These are phyloP conservation scores for Dryas drummondii DNA, from an alignment of 306 rosid genomes.

Conservation along the genomic window DNA sequence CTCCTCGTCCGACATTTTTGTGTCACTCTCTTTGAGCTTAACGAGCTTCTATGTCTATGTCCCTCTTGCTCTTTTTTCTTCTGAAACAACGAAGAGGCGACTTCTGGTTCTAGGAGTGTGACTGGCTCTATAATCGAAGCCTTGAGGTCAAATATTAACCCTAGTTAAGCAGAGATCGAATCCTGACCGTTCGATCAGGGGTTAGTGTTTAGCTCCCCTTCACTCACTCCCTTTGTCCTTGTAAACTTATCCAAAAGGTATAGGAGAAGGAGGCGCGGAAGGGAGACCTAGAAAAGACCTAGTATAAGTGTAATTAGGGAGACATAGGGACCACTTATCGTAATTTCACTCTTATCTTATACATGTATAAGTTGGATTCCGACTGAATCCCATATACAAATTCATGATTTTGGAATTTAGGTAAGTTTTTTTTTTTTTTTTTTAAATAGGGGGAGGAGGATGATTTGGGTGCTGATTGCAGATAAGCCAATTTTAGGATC, in stretches of 20 bases:
- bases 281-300: too few relatives aligned
- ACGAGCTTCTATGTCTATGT: conserved; percentile 1
- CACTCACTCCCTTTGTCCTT: background rate
- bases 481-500: too few relatives aligned
- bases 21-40: background rate
- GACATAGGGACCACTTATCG: too few relatives aligned
- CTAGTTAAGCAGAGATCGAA: background rate
- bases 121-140: background rate
- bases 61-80: background rate
- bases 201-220: background rate
- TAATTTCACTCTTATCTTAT: too few relatives aligned
- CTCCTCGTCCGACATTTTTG: conserved; percentile 65
- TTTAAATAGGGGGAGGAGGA: too few relatives aligned
- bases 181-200: background rate
- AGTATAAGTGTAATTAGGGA: too few relatives aligned
- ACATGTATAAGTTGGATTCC: too few relatives aligned
- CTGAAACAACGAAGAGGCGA: conserved; percentile 11
- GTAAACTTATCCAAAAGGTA: background rate
- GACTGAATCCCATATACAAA: too few relatives aligned
- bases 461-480: too few relatives aligned
- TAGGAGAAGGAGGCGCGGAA: too few relatives aligned
- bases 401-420: too few relatives aligned
- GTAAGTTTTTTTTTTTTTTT: too few relatives aligned
- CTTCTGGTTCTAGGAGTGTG: background rate
- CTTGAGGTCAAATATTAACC: conserved; percentile 1